Evolutionary conservation across 2,329 filamentous ascomycete species (phyloP), one percentile per base, ranked within the genome.

Genomic region (Colletotrichum chlorophyti): DNA sequence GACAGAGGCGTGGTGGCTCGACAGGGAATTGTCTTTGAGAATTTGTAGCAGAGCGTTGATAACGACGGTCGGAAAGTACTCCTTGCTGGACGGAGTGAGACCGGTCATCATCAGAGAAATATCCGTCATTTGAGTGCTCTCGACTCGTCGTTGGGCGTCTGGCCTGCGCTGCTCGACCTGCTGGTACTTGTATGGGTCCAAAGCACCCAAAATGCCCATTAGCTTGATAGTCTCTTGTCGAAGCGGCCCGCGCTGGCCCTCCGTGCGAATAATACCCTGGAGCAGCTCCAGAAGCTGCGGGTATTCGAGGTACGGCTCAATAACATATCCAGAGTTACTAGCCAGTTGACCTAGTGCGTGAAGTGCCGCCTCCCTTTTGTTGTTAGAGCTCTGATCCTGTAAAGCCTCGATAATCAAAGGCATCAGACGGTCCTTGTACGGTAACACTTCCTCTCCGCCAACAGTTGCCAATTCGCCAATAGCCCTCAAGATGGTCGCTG

Each of bases 61-160:
- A 42, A 97, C 95, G 15, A 99, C 93, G 0, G 95, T 99, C 1
- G 95, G 95, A 69, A 97, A 99, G 74, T 99, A 99, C 68, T 99
- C 95, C 69, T 99, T 97, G 69, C 91, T 97, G 0, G 94, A 98
- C 0, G 95, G 96, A 1, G 93, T 98, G 35, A 97, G 81, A 12
- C 96, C 95, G 37, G 91, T 93, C 94, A 99, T 99, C 82, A 99
- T 98, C 26, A 99, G 82, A 4, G 93, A 95, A 41, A 99, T 96
- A 73, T 99, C 95, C 0, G 94, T 96, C 66, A 96, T 78, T 55
- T 87, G 85, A 35, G 83, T 85, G 1, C 81, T 80, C 64, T 89
- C 86, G 34, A 81, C 79, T 17, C 82, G 83, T 24, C 83, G 84
- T 68, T 95, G 91, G 63, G 89, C 85, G 69, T 97, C 94, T 0